These are phyloP conservation scores for Ogataea glucozyma DNA, from an alignment of 805 yeast genomes.

Conservation along the genomic window DNA sequence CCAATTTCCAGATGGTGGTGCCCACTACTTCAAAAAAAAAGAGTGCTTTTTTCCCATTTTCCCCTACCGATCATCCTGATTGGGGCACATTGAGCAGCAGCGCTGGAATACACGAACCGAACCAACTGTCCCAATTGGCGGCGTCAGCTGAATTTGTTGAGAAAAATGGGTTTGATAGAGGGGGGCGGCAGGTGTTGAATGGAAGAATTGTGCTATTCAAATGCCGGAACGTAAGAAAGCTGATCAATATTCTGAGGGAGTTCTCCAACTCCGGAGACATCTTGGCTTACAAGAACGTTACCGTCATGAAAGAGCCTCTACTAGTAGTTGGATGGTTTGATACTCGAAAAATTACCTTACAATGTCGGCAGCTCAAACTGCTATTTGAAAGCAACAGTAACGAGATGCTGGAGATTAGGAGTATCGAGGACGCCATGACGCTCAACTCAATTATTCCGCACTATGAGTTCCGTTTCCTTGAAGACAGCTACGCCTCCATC, in stretches of 20 bases:
- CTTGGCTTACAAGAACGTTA: conserved; percentile 17
- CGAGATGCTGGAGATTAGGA: conserved; percentile 9
- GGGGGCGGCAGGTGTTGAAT: conserved; percentile 9
- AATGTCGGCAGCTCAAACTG: conserved; percentile 18
- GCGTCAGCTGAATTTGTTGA: no score
- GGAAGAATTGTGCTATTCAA: conserved; percentile 20
- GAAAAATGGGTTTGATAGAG: no score
- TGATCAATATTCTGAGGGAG: conserved; percentile 12
- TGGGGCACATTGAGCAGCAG: neutral
- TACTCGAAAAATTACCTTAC: conserved; percentile 23
- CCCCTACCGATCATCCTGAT: conserved; percentile 5
- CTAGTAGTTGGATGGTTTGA: conserved; percentile 36
- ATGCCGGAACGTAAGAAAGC: conserved; percentile 12
- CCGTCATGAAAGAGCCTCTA: conserved; percentile 2
- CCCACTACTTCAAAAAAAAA: conserved; percentile 1
- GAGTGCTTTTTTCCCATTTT: conserved; percentile 8
- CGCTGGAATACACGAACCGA: no score
- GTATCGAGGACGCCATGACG: conserved; percentile 9
- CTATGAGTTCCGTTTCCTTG: conserved; percentile 26
- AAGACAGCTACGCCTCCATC: conserved; percentile 25
- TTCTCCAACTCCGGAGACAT: conserved; percentile 18
- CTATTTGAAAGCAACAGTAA: conserved; percentile 13
- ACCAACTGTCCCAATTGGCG: no score
- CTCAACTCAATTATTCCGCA: conserved; percentile 19
- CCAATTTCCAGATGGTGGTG: neutral